A percentile compares a stretch with the other conserved stretches of the same genome.
phyloP scores from a whole-genome alignment of 1,284 basidiomycete species.

The Sporisorium scitamineum region DNA sequence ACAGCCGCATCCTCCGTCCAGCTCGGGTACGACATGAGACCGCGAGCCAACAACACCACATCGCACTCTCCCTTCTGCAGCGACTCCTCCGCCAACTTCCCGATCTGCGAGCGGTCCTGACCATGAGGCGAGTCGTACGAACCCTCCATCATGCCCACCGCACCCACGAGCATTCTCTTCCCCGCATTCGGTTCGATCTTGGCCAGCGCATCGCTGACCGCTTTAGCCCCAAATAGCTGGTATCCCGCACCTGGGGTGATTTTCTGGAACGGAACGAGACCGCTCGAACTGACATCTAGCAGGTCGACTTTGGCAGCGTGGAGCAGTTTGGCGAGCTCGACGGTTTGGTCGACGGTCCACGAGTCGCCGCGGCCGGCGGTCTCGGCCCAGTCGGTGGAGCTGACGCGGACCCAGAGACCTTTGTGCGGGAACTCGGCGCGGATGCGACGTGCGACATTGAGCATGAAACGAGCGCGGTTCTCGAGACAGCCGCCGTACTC shows the following conservation, averaged over 20 bases:
- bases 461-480: constrained; percentile 55
- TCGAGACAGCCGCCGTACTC: constrained; percentile 67
- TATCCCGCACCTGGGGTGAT: constrained; percentile 59
- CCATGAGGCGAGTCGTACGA: constrained; percentile 29
- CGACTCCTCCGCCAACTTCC: constrained; percentile 57
- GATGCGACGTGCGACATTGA: constrained; percentile 53
- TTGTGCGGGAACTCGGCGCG: constrained; percentile 59
- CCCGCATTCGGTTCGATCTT: constrained; percentile 11
- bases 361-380: constrained; percentile 38
- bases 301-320: constrained; percentile 61
- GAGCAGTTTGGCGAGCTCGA: constrained; percentile 53
- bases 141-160: constrained; percentile 65
- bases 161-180: constrained; percentile 55
- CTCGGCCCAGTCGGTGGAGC: constrained; percentile 63
- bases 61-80: constrained; percentile 52
- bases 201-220: constrained; percentile 42
- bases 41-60: constrained; percentile 58
- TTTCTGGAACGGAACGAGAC: constrained; percentile 55
- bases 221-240: constrained; percentile 58
- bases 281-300: constrained; percentile 61
- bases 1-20: constrained; percentile 57
- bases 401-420: constrained; percentile 65
- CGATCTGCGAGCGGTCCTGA: constrained; percentile 37
- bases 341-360: constrained; percentile 61
- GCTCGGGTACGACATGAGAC: constrained; percentile 56